Evolutionary conservation across 441 rosid genomes (phyloP), one percentile per base, ranked within the genome.

Genomic region (Erodium chrysanthum): DNA sequence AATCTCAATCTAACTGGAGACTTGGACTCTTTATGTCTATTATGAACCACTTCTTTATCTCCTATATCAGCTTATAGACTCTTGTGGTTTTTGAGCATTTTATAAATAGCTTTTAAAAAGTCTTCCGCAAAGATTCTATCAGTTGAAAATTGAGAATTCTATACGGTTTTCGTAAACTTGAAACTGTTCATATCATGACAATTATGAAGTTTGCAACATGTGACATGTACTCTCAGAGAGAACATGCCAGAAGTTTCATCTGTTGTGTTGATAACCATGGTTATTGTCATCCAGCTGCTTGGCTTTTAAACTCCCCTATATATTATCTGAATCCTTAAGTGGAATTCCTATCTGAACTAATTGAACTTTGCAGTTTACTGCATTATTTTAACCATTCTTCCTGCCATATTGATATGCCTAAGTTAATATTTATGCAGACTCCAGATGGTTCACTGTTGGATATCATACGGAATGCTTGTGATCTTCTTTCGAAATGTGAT

Each of bases 371-470:
- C 25, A 23, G 14, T 56, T 56, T 14, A 56, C 25, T 56, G 62
- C 62, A 56, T 10, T 12, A 20, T 21, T 3, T 20, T 20, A 56
- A 27, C 56, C 65, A 60, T 73, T 52, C 42, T 68, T 66, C 31
- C 76, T 66, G 46, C 10, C 18, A 25, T 66, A 12, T 31, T 70
- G 64, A 17, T 70, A 17, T 73, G 66, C 17, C 33, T 20, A 22
- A 18, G 7, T 59, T 63, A 66, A 22, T 65, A 23, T 74, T 68
- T 71, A 21, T 79, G 83, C 90, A 93, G 98, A 93, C 97, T 73
- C 96, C 95, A 12, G 98, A 90, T 67, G 98, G 98, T 78, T 80
- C 98, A 59, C 62, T 90, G 74, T 74, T 93, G 74, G 97, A 93
- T 85, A 85, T 86, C 72, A 73, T 87, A 69, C 81, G 97, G 67